These are phyloP conservation scores for Calophaca sinica DNA, from an alignment of 306 rosid genomes.

Conservation along the genomic window DNA sequence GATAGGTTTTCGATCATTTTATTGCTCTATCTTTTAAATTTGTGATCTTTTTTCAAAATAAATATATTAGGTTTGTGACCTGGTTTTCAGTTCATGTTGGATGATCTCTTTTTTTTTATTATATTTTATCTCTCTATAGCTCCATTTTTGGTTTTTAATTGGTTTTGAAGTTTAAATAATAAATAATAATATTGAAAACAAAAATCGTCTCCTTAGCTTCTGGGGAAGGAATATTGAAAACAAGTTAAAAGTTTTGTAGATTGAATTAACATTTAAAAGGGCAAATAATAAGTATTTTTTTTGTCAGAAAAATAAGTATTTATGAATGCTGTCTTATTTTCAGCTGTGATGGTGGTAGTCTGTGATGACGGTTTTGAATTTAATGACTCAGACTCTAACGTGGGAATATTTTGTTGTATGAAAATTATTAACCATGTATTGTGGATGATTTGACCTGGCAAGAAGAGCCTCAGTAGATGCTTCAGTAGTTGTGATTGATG, in stretches of 20 bases:
- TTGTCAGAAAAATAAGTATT: background rate
- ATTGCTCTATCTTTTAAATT: background rate
- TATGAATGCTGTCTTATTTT: background rate
- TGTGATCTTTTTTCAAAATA: background rate
- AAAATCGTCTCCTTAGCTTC: background rate
- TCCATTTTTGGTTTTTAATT: background rate
- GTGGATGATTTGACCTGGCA: background rate
- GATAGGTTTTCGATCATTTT: background rate
- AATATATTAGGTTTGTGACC: background rate
- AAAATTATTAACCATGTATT: background rate
- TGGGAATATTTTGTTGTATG: constrained; percentile 5
- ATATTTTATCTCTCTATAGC: background rate
- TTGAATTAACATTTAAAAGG: background rate
- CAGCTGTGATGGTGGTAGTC: background rate
- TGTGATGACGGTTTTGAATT: background rate
- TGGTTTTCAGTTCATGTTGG: background rate
- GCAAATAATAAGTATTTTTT: background rate
- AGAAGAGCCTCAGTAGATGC: background rate
- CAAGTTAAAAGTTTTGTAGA: background rate
- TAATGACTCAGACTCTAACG: background rate
- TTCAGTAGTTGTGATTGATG: background rate
- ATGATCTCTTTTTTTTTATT: background rate
- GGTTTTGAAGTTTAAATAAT: background rate
- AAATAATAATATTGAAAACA: background rate
- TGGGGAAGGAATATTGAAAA: background rate